Evolutionary conservation across 495 filamentous ascomycete genomes (phyloP).

Genomic region (Podospora pseudopauciseta): DNA sequence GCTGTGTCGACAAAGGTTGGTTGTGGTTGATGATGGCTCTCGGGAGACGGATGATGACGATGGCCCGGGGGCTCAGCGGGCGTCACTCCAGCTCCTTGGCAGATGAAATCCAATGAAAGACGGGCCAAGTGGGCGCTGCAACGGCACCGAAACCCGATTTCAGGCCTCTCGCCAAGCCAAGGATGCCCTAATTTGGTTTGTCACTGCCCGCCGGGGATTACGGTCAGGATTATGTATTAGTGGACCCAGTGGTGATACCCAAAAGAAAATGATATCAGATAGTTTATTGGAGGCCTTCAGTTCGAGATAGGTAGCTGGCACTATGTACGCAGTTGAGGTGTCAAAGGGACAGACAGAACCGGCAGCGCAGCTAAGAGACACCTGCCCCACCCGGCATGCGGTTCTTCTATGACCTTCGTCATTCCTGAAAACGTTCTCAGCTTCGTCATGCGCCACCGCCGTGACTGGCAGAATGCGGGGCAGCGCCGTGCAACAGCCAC

Average conservation of each 20-base stretch:
- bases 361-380: not conserved
- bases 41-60: conserved; percentile 23
- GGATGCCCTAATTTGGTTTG: not conserved
- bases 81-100: conserved; percentile 24
- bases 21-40: conserved; percentile 15
- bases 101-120: conserved; percentile 26
- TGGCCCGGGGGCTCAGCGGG: conserved; percentile 22
- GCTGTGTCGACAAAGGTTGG: not conserved
- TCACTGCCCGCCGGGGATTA: not conserved
- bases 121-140: conserved; percentile 18
- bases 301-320: not conserved
- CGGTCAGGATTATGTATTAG: not conserved
- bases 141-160: conserved; percentile 7
- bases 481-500: not conserved
- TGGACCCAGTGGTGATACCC: not conserved
- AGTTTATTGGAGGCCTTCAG: not conserved
- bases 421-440: not conserved
- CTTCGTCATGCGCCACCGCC: conserved; percentile 17
- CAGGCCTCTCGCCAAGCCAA: not conserved
- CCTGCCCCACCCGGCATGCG: not conserved
- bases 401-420: not conserved
- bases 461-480: conserved; percentile 12
- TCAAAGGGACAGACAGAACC: not conserved
- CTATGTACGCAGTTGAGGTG: too few relatives aligned
- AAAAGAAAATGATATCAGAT: not conserved